Conservation (phyloP, 1,139 yeast genomes). For the Yamadazyma spencermartinsiae region DNA sequence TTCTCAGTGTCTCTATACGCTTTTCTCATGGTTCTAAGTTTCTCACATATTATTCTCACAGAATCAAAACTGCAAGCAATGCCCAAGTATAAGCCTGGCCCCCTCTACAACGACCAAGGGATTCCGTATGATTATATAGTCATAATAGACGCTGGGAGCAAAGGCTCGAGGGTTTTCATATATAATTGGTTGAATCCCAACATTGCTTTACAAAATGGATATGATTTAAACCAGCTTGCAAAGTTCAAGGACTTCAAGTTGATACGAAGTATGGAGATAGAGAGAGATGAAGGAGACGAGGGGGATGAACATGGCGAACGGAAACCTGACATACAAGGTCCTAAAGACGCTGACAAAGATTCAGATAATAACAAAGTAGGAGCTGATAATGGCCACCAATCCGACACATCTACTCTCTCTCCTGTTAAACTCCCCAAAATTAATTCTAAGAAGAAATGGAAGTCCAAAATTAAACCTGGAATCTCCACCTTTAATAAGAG, state of each 20-base stretch:
- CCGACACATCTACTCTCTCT: conserved; percentile 9
- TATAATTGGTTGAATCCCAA: conserved; percentile 65
- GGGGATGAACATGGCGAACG: too few species aligned
- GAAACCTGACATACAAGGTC: conserved; percentile 16
- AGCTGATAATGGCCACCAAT: too few species aligned
- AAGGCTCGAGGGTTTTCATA: conserved; percentile 74
- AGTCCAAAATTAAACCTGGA: conserved; percentile 66
- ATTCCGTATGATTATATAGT: conserved; percentile 67
- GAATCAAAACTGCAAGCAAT: background rate
- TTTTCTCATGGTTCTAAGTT: too few species aligned
- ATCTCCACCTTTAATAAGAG: conserved; percentile 54
- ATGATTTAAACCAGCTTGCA: conserved; percentile 15
- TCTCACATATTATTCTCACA: background rate
- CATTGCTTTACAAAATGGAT: conserved; percentile 28
- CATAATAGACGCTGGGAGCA: conserved; percentile 80
- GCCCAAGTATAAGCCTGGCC: conserved; percentile 22
- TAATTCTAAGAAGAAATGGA: conserved; percentile 51
- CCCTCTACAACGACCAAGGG: conserved; percentile 36
- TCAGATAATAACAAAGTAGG: too few species aligned
- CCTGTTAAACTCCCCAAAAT: conserved; percentile 39
- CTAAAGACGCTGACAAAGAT: background rate
- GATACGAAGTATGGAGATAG: conserved; percentile 16
- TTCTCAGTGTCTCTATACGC: too few species aligned
- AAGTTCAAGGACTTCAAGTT: conserved; percentile 15
- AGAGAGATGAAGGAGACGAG: conserved; percentile 9